These are phyloP conservation scores for Cercospora zeina DNA, from an alignment of 2,329 filamentous ascomycete genomes.

Conservation along the genomic window DNA sequence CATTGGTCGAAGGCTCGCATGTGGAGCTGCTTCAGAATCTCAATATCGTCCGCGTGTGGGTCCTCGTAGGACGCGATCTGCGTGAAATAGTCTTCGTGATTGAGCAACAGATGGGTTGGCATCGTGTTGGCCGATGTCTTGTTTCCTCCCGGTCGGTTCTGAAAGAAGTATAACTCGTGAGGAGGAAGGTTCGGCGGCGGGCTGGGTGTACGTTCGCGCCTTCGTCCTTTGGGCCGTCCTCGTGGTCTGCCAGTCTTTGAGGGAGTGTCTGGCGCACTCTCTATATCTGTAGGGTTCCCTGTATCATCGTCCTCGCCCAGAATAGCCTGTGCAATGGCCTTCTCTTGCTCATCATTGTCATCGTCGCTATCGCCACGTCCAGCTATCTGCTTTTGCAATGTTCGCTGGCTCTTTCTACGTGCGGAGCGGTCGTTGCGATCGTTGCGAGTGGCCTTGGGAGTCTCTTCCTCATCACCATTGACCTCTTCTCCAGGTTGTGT, in stretches of 20 bases:
- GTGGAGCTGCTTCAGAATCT: conserved; percentile 73
- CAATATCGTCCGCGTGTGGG: conserved; percentile 67
- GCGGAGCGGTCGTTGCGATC: conserved; percentile 81
- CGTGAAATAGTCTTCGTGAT: conserved; percentile 88
- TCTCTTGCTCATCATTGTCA: conserved; percentile 57
- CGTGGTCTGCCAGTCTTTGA: conserved; percentile 48
- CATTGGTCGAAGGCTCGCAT: conserved; percentile 84
- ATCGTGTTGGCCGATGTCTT: conserved; percentile 89
- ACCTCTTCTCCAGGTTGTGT: conserved; percentile 42
- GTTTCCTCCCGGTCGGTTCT: conserved; percentile 76
- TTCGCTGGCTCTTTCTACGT: conserved; percentile 76
- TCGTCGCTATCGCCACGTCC: conserved; percentile 67
- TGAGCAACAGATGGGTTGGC: conserved; percentile 71
- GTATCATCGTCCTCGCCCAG: conserved; percentile 31
- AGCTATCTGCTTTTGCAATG: conserved; percentile 70
- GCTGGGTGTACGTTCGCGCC: conserved; percentile 67
- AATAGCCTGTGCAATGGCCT: conserved; percentile 34
- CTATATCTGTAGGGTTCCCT: conserved; percentile 43
- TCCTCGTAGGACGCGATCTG: conserved; percentile 65
- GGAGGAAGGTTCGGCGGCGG: conserved; percentile 79
- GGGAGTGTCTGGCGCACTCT: conserved; percentile 45
- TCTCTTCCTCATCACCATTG: conserved; percentile 46
- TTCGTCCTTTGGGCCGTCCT: conserved; percentile 56
- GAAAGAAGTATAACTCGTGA: conserved; percentile 90
- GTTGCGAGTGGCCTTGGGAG: conserved; percentile 62